Base-by-base conservation (phyloP, 2,329 filamentous ascomycete species). In the Colletotrichum acutatum region DNA sequence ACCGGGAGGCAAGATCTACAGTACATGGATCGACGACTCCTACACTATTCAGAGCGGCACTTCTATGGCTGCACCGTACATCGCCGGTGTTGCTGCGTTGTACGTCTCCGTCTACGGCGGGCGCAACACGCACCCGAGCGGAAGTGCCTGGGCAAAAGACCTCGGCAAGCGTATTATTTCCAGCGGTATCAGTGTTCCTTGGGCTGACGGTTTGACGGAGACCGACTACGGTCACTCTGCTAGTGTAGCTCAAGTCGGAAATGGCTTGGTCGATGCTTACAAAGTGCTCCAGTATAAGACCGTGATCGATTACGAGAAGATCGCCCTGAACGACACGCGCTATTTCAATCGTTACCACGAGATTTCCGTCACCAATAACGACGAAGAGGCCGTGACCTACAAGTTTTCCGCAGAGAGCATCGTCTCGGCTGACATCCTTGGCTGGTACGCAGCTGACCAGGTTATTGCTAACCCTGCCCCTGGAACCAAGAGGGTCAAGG, bases 1-100 rank as follows among this genome's bases (percentile, higher is more conserved):
- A 0, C 84, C 85, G 1, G 85, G 86, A 37, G 82, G 82, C 32
- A 80, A 83, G 1, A 78, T 79, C 28, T 80, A 85, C 62, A 84
- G 83, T 22, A 86, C 85, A 1, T 87, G 82, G 58, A 82, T 83
- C 7, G 77, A 84, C 28, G 80, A 82, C 32, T 74, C 74, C 7
- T 80, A 80, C 66, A 80, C 80, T 4, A 80, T 87, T 8, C 78
- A 84, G 42, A 84, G 82, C 63, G 86, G 86, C 57, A 88, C 86
- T 0, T 86, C 84, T 2, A 88, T 88, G 86, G 83, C 85, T 4
- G 82, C 82, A 59, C 85, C 85, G 1, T 85, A 85, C 67, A 80
- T 86, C 7, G 85, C 85, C 28, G 85, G 84, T 32, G 79, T 83
- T 30, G 81, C 82, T 2, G 82, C 82, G 22, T 77, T 84, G 19